Base-by-base conservation (phyloP, 1,139 yeast genomes). In the Yamadazyma atlantica region DNA sequence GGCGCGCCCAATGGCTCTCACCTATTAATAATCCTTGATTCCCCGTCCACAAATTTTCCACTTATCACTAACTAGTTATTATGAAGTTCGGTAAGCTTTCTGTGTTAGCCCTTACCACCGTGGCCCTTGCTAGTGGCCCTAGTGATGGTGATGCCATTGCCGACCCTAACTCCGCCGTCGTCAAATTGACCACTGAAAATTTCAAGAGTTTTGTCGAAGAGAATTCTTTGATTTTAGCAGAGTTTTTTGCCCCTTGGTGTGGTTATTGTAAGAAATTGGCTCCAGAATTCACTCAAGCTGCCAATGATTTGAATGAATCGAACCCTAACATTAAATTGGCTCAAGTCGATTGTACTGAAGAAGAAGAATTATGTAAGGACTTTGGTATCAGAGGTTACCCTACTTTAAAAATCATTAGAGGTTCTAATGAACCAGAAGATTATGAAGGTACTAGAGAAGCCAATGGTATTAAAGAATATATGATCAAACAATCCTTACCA, bases 211-310 rank as follows among this genome's bases (percentile, higher is more conserved):
- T 85, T 62, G 65, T 92, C 45, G 66, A 68, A 33, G 79, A 75
- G 40, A 84, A 89, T 65, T 85, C 90, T 23, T 73, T 90, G 52
- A 95, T 89, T 18, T 73, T 92, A 51, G 92, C 96, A 28, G 97
- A 92, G 71, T 92, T 92, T 71, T 92, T 82, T 62, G 98, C 98
- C 22, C 97, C 98, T 58, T 92, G 98, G 98, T 92, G 98, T 75
- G 98, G 98, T 16, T 96, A 92, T 70, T 92, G 98, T 75, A 89
- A 92, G 75, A 80, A 80, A 43, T 75, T 92, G 50, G 97, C 92
- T 16, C 98, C 98, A 37, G 92, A 92, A 64, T 90, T 78, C 59
- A 78, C 85, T 50, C 64, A 76, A 54, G 98, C 97, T 37, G 97
- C 98, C 38, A 84, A 86, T 48, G 53, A 60, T 18, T 74, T 92